Evolutionary conservation across 1,284 basidiomycete species (phyloP).

Genomic region (Apiotrichum mycotoxinovorans): DNA sequence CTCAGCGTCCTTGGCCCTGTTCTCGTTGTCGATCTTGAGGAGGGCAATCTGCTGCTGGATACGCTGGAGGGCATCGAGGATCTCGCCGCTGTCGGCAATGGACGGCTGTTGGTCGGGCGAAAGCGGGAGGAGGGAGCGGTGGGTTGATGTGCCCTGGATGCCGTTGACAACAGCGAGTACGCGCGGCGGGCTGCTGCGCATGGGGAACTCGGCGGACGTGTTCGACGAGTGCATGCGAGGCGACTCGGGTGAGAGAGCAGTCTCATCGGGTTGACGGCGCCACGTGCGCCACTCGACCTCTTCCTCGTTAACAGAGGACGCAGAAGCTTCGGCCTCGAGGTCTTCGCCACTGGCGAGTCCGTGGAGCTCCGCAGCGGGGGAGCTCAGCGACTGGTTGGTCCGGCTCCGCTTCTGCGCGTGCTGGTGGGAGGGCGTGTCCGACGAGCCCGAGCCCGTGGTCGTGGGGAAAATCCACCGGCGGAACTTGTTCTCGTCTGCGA

Average conservation of each 20-base stretch:
- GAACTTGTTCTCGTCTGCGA: slow-evolving; percentile 12
- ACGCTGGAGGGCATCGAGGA: slow-evolving; percentile 3
- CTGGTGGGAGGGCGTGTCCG: neutral
- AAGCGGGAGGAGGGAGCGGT: neutral
- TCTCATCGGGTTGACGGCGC: neutral
- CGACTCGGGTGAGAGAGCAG: neutral
- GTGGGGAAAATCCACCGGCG: slow-evolving; percentile 18
- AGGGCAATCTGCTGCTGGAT: slow-evolving; percentile 11
- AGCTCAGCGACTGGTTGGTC: neutral
- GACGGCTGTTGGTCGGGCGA: neutral
- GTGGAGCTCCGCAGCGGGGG: neutral
- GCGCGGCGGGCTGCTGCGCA: slow-evolving; percentile 8
- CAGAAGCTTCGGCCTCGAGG: neutral
- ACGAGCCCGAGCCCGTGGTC: neutral
- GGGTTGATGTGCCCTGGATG: neutral
- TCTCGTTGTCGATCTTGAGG: slow-evolving; percentile 1
- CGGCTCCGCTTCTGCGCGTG: slow-evolving; percentile 2
- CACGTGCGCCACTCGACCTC: slow-evolving; percentile 5
- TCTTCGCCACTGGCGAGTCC: neutral
- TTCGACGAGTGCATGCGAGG: slow-evolving; percentile 1
- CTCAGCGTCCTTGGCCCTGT: slow-evolving; percentile 1
- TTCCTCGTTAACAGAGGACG: neutral
- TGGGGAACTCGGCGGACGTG: slow-evolving; percentile 21
- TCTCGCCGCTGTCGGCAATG: neutral
- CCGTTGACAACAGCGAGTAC: slow-evolving; percentile 9